These are phyloP conservation scores for Polyporus tsugae DNA, from an alignment of 1,284 basidiomycete genomes.

Conservation along the genomic window DNA sequence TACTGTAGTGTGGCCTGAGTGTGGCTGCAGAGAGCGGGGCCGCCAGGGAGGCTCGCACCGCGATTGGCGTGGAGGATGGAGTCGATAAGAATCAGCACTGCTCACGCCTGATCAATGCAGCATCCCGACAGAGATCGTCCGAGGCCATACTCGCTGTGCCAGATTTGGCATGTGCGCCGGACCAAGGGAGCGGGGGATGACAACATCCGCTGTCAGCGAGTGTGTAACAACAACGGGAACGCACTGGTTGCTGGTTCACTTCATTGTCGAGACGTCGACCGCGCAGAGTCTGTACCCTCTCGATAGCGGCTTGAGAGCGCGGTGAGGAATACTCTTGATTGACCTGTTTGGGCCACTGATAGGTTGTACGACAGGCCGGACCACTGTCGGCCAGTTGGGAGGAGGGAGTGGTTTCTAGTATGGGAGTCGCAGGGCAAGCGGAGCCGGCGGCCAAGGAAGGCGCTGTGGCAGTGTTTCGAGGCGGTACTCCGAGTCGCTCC, in stretches of 20 bases:
- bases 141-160: not conserved
- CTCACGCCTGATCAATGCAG: slow-evolving; percentile 18
- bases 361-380: too few species aligned
- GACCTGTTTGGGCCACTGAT: too few species aligned
- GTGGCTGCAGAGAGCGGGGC: not conserved
- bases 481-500: too few species aligned
- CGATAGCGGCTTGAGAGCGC: too few species aligned
- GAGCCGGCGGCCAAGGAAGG: too few species aligned
- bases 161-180: not conserved
- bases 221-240: not conserved
- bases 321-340: too few species aligned
- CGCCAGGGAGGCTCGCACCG: not conserved
- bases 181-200: not conserved
- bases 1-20: too few species aligned
- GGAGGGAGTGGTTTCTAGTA: too few species aligned
- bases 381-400: too few species aligned
- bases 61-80: not conserved
- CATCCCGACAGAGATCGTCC: not conserved
- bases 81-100: slow-evolving; percentile 18
- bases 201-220: not conserved
- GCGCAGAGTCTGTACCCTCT: too few species aligned
- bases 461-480: too few species aligned
- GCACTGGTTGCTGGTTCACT: slow-evolving; percentile 5
- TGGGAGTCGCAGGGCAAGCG: too few species aligned
- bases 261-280: not conserved